Evolutionary conservation across 495 filamentous ascomycete species (phyloP).

Genomic region (Aspergillus carlsbadensis): DNA sequence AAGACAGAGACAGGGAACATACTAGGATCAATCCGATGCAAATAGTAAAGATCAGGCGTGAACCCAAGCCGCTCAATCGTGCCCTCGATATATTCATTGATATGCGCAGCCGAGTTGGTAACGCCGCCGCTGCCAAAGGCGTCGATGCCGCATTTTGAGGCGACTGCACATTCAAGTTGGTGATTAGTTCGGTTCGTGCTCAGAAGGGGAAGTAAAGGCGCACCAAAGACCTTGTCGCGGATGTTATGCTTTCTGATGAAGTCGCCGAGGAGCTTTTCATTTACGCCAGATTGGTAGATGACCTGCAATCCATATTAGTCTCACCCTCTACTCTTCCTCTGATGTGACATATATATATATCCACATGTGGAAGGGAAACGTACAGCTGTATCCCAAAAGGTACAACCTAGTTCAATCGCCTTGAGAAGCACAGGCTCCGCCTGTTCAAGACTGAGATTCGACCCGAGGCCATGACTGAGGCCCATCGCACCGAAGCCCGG

Average conservation of each 20-base stretch:
- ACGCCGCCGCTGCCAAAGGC: conserved; percentile 28
- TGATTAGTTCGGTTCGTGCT: not conserved
- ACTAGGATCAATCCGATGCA: conserved; percentile 44
- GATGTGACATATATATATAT: too few relatives aligned
- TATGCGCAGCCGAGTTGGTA: conserved; percentile 50
- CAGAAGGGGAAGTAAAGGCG: not conserved
- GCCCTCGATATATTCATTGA: conserved; percentile 52
- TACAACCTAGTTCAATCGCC: conserved; percentile 51
- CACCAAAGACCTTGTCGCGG: conserved; percentile 47
- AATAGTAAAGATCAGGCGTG: conserved; percentile 44
- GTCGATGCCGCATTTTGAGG: conserved; percentile 48
- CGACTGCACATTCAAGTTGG: conserved; percentile 32
- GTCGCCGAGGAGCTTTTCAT: conserved; percentile 52
- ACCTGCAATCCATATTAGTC: conserved; percentile 32
- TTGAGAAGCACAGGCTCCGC: conserved; percentile 51
- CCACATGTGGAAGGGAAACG: too few relatives aligned
- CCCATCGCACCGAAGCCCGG: conserved; percentile 51
- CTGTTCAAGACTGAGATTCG: conserved; percentile 40
- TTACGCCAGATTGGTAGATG: conserved; percentile 47
- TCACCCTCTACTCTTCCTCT: too few relatives aligned
- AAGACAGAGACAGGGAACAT: conserved; percentile 2
- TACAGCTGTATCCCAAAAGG: conserved; percentile 55
- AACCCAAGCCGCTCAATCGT: conserved; percentile 52
- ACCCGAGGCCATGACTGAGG: conserved; percentile 42
- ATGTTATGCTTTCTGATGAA: conserved; percentile 54